A percentile compares a stretch with the other conserved stretches of the same genome.
These are phyloP conservation scores for Rhizophora mangle DNA, from an alignment of 345 rosid genomes.

Conservation along the genomic window DNA sequence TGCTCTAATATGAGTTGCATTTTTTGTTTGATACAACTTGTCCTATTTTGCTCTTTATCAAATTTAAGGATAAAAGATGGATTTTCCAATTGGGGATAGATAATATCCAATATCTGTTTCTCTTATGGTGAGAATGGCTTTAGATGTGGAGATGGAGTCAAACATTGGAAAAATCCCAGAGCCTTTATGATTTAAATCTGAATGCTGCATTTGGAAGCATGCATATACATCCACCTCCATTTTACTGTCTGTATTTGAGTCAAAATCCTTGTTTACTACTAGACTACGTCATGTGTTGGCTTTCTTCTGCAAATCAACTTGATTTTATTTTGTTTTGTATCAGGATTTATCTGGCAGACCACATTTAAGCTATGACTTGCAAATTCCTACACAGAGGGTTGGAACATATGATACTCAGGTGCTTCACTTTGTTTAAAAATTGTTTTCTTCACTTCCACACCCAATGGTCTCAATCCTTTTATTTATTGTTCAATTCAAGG, in stretches of 20 bases:
- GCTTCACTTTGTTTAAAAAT: background rate
- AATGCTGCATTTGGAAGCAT: background rate
- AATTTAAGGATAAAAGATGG: background rate
- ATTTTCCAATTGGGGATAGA: background rate
- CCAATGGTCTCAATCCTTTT: background rate
- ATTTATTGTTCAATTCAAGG: background rate
- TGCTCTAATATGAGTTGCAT: too few species aligned
- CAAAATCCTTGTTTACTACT: background rate
- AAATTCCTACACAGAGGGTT: slow-evolving; percentile 75
- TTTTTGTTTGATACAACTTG: too few species aligned
- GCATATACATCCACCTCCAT: background rate
- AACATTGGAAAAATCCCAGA: background rate
- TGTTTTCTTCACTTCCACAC: background rate
- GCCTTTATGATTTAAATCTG: background rate
- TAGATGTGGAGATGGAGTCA: background rate
- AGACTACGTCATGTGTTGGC: background rate
- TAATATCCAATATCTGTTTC: background rate
- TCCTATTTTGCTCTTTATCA: too few species aligned
- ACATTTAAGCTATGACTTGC: slow-evolving; percentile 64
- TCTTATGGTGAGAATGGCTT: slow-evolving; percentile 1
- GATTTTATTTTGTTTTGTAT: slow-evolving; percentile 8
- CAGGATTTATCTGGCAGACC: slow-evolving; percentile 94
- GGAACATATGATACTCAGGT: slow-evolving; percentile 94
- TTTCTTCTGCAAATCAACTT: background rate
- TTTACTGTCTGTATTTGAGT: background rate